A percentile compares a stretch with the other conserved stretches of the same genome.
Evolutionary conservation across 768 basidiomycete genomes (phyloP).

Genomic region (Phanerochaete sordida): DNA sequence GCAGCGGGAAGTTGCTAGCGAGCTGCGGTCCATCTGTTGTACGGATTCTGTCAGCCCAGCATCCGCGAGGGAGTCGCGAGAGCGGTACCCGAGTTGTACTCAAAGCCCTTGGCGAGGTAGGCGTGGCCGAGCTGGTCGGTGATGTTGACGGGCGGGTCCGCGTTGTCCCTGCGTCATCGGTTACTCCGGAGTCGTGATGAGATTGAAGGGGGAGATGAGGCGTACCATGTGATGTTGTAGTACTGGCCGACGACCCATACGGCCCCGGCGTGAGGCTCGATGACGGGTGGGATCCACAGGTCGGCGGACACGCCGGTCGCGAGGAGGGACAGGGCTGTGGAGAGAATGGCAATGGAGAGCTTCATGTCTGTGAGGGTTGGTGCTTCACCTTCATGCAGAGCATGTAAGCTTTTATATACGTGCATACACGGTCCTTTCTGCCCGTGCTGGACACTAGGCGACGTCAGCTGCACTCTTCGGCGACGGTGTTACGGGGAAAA

Average conservation of each 20-base stretch:
- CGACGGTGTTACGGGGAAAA: no score
- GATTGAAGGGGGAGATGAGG: background rate
- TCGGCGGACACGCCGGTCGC: background rate
- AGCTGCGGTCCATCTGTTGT: background rate
- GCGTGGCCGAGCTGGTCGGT: background rate
- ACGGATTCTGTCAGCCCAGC: background rate
- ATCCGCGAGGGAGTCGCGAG: background rate
- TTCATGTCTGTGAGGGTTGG: background rate
- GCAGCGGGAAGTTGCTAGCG: background rate
- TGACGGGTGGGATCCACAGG: background rate
- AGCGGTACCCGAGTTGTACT: background rate
- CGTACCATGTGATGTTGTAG: conserved; percentile 2
- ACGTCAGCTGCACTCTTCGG: no score
- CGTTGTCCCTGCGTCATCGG: background rate
- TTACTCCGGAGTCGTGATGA: background rate
- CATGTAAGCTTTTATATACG: background rate
- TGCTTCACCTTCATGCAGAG: background rate
- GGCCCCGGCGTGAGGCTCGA: background rate
- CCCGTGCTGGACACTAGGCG: background rate
- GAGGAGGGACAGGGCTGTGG: background rate
- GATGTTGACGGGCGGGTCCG: background rate
- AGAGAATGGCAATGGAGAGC: background rate
- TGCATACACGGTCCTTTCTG: background rate
- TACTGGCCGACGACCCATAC: background rate
- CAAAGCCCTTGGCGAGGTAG: background rate